Base-by-base conservation (phyloP, 2,329 filamentous ascomycete genomes). In the Cladosporium sp. region DNA sequence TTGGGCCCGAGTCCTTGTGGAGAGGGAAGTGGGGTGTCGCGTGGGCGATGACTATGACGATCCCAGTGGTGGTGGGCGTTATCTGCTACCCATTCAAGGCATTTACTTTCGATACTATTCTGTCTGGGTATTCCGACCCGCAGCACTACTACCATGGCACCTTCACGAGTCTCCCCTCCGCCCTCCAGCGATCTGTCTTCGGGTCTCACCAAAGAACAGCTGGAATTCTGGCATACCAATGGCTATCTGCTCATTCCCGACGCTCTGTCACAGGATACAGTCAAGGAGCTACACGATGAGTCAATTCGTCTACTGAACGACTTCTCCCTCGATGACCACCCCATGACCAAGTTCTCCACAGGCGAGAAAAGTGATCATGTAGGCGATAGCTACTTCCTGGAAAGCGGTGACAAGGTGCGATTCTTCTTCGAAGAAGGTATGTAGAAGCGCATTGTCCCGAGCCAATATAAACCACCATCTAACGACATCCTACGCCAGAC, bases 341-440 rank as follows among this genome's bases (percentile, higher is more conserved):
- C 95, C 0, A 89, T 98, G 84, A 98, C 95, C 10, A 90, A 89
- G 75, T 99, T 99, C 85, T 91, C 90, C 33, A 97, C 94, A 0
- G 93, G 93, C 71, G 83, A 88, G 72, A 80, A 84, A 75, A 79
- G 80, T 55, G 85, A 89, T n/a, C 94, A 98, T 80, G 91, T 97
- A 12, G 93, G 94, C 68, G 95, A 98, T 81, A 88, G 91, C 75
- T 99, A 99, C 84, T 98, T 99, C 81, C 87, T 98, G 2, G 85
- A 84, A 1, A 95, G 91, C 3, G 93, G 92, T 67, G 91, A 98
- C 83, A 94, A 97, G 80, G 83, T 98, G 68, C 90, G 93, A 67
- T 98, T 96, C 85, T 98, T 98, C 85, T 96, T 98, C 79, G 94
- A 98, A 79, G 92, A 96, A 79, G 83, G 82, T 83, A 73, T 10